Percentiles rank a stretch among this genome's conserved stretches.
Evolutionary conservation across 345 rosid species (phyloP).

Genomic region (Arabis hirsuta): DNA sequence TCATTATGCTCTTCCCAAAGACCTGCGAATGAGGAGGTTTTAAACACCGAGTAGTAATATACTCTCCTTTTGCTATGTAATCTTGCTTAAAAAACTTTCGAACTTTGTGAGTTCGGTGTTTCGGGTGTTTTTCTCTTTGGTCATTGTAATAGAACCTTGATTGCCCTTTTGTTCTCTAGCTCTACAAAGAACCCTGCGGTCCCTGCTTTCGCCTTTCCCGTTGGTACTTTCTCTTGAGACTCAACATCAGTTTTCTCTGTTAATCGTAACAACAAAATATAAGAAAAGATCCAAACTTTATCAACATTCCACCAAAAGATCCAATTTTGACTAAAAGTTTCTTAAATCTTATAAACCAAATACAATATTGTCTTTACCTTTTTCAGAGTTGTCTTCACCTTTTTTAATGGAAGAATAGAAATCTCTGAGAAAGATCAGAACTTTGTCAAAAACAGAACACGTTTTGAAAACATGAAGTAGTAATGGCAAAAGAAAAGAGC

Average conservation of each 20-base stretch:
- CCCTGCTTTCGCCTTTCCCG: slow-evolving; percentile 53
- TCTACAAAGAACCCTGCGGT: slow-evolving; percentile 62
- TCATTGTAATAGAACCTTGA: slow-evolving; percentile 59
- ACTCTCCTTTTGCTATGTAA: slow-evolving; percentile 16
- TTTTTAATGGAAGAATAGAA: slow-evolving; percentile 31
- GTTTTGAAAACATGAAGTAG: neutral
- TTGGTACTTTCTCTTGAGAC: slow-evolving; percentile 31
- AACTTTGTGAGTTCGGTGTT: slow-evolving; percentile 30
- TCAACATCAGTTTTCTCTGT: slow-evolving; percentile 48
- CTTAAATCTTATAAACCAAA: neutral
- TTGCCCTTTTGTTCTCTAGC: slow-evolving; percentile 71
- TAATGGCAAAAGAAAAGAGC: neutral
- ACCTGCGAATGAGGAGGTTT: slow-evolving; percentile 51
- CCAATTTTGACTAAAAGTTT: neutral
- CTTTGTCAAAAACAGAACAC: slow-evolving; percentile 10
- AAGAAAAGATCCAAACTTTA: neutral
- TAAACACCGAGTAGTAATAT: slow-evolving; percentile 1
- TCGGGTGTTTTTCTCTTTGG: slow-evolving; percentile 31
- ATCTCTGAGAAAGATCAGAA: slow-evolving; percentile 29
- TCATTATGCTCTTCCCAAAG: slow-evolving; percentile 63
- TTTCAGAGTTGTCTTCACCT: slow-evolving; percentile 36
- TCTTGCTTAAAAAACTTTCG: slow-evolving; percentile 19
- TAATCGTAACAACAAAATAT: neutral
- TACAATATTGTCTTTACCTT: slow-evolving; percentile 35
- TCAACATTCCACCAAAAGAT: neutral